A percentile compares a stretch with the other conserved stretches of the same genome.
phyloP scores from a whole-genome alignment of 176 grass and related monocot species.

The Urochloa ruziziensis region DNA sequence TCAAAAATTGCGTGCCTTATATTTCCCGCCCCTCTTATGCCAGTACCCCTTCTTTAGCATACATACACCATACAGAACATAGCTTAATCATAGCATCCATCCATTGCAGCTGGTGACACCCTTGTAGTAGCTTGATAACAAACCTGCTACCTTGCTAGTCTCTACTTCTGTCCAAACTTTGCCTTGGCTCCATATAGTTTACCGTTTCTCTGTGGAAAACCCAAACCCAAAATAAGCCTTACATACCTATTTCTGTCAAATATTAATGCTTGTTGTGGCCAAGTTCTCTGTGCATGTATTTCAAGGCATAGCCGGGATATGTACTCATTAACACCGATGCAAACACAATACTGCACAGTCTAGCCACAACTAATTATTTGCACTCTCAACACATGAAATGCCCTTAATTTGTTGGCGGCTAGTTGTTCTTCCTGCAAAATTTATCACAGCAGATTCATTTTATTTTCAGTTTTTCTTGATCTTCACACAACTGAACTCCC shows the following conservation, averaged over 20 bases:
- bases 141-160: too few relatives aligned
- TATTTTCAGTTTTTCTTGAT: not conserved
- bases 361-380: not conserved
- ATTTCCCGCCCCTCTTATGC: too few relatives aligned
- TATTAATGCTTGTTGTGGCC: not conserved
- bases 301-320: not conserved
- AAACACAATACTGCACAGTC: not conserved
- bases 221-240: too few relatives aligned
- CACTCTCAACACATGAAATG: not conserved
- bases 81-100: too few relatives aligned
- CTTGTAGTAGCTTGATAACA: too few relatives aligned
- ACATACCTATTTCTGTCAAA: not conserved
- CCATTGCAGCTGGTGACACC: too few relatives aligned
- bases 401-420: not conserved
- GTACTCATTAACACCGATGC: not conserved
- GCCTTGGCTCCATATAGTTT: too few relatives aligned
- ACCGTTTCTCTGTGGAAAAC: not conserved
- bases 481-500: not conserved
- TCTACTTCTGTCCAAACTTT: too few relatives aligned
- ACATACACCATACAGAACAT: too few relatives aligned
- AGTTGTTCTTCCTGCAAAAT: not conserved
- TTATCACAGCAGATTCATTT: not conserved
- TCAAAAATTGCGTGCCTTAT: too few relatives aligned
- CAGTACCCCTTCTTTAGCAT: too few relatives aligned
- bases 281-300: not conserved